Evolutionary conservation across 768 basidiomycete species (phyloP).

Genomic region (Dioszegia hungarica): DNA sequence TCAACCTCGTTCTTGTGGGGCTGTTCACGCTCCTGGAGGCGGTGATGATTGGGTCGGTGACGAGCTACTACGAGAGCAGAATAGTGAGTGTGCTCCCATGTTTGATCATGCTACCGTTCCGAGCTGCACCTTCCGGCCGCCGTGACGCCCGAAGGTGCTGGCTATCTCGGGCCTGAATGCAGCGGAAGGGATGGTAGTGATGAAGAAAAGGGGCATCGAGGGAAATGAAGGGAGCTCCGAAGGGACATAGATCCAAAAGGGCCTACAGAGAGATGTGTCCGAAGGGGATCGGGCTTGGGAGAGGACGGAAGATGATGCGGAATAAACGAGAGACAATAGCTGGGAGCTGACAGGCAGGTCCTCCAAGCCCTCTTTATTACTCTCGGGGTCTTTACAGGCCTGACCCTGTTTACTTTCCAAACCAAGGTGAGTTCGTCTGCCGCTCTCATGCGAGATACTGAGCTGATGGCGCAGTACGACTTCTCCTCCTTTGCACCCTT

Average conservation of each 20-base stretch:
- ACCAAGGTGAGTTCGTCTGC: conserved; percentile 61
- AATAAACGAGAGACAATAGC: no score
- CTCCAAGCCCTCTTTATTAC: conserved; percentile 90
- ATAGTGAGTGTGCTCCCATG: conserved; percentile 54
- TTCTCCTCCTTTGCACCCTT: conserved; percentile 88
- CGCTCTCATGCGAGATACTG: not conserved
- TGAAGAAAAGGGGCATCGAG: not conserved
- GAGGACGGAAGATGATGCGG: no score
- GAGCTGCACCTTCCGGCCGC: no score
- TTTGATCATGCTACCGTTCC: no score
- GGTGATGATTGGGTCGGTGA: conserved; percentile 77
- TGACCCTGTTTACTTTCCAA: conserved; percentile 92
- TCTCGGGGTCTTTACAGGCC: conserved; percentile 82
- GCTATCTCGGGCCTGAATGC: no score
- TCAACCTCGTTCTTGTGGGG: conserved; percentile 76
- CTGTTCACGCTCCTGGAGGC: conserved; percentile 89
- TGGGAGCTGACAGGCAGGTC: conserved; percentile 55
- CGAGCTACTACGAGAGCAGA: conserved; percentile 52
- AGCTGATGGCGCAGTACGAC: conserved; percentile 63
- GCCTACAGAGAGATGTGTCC: no score
- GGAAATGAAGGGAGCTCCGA: not conserved
- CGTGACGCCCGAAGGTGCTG: no score
- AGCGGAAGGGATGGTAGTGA: conserved; percentile 46
- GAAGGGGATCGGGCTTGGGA: no score
- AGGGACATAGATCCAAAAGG: no score